Conservation (phyloP, 495 filamentous ascomycete genomes). For the Talaromyces nanjingensis region DNA sequence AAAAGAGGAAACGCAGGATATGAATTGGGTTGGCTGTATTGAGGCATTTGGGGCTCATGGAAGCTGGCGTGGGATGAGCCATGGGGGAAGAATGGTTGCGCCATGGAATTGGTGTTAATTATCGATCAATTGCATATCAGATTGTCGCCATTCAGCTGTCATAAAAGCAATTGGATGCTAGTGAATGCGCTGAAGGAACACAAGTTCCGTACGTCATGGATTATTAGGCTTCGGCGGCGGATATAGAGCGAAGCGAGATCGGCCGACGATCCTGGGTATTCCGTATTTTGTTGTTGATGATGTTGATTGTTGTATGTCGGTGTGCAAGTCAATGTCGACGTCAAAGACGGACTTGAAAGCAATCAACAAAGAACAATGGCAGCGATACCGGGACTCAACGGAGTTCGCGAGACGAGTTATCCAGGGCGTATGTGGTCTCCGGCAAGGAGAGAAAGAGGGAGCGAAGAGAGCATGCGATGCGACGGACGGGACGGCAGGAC, state of each 20-base stretch:
- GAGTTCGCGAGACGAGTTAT: background rate
- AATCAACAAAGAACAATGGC: background rate
- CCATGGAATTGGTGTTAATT: background rate
- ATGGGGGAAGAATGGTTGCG: constrained; percentile 23
- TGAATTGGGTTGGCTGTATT: constrained; percentile 14
- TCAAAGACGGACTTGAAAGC: background rate
- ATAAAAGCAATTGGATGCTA: background rate
- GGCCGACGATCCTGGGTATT: background rate
- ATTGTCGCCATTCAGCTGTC: too few relatives aligned
- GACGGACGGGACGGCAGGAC: background rate
- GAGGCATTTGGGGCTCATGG: constrained; percentile 9
- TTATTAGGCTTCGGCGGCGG: background rate
- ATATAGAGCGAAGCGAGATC: background rate
- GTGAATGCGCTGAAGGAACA: background rate
- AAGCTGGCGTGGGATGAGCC: constrained; percentile 28
- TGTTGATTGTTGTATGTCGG: background rate
- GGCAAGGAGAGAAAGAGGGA: background rate
- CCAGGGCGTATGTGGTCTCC: background rate
- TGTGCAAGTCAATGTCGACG: background rate
- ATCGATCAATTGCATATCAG: background rate
- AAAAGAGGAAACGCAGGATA: constrained; percentile 29
- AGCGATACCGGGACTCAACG: background rate
- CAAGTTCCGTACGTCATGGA: background rate
- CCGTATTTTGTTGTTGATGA: background rate
- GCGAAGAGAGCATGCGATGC: background rate